Evolutionary conservation across 495 filamentous ascomycete genomes (phyloP), one percentile per base, ranked within the genome.

Genomic region (Daldinia grandis): DNA sequence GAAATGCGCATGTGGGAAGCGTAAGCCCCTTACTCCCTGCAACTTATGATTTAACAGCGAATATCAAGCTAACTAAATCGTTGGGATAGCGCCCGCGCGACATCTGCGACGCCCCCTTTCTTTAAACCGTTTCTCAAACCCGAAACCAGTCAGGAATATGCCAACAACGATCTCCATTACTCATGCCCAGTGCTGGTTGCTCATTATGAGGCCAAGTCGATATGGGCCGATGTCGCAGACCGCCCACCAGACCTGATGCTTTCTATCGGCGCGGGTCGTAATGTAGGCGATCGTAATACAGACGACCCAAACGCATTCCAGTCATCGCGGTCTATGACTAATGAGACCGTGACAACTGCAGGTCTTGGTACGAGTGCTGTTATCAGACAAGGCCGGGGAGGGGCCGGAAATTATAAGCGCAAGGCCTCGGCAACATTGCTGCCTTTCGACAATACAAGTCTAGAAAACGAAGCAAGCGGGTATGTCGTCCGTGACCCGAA

Each of bases 1-100:
- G 84, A 87, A 50, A 64, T 87, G 17, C 83, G 81, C 58, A 76
- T 80, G 2, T 88, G 86, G 86, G 84, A 89, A 79, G 83, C 80
- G 81, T 85, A 74, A 69, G 82, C 67, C 14, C 14, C 27, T 6
- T 56, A n/a, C 66, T 8, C 14, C 30, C 19, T 58, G 10, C 7
- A 24, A 44, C 1, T 15, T 24, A 12, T 28, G 5, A 10, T 1
- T 19, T 10, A 9, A 49, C 7, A 38, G 27, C n/a, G n/a, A 37
- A 53, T 24, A 28, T n/a, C 5, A 58, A 51, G 25, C 66, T 77
- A 58, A 77, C 51, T 2, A 40, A 79, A 5, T 17, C 40, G 12
- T 27, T 19, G 14, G 31, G 68, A 25, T 58, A 74, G 72, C 12
- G 82, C 81, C 17, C 77, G 85, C 27, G 83, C 83, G 10, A 83